Conservation (phyloP, 306 rosid species). For the Luffa acutangula region DNA sequence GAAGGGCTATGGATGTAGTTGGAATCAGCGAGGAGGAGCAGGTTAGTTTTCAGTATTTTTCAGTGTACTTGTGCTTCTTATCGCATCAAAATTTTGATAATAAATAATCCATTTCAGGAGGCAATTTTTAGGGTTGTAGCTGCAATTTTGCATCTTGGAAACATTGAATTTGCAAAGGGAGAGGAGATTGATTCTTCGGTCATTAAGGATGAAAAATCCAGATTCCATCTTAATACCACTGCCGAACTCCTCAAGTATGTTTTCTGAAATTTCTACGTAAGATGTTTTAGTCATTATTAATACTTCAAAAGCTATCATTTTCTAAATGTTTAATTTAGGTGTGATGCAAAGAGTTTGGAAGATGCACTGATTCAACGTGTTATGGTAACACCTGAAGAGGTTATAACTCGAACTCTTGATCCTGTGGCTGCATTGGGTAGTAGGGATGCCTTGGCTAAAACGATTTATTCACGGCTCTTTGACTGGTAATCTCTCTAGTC, state of each 20-base stretch:
- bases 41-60: constrained; percentile 32
- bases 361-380: constrained; percentile 95
- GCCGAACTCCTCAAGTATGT: constrained; percentile 88
- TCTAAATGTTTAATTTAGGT: constrained; percentile 29
- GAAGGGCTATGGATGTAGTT: constrained; percentile 99
- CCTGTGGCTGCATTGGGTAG: constrained; percentile 89
- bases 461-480: constrained; percentile 90
- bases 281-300: constrained; percentile 10
- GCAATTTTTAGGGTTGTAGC: constrained; percentile 96
- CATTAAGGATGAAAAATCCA: constrained; percentile 81
- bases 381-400: constrained; percentile 98
- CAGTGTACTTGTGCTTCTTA: not conserved
- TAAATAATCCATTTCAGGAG: constrained; percentile 44
- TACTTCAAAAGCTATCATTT: constrained; percentile 5
- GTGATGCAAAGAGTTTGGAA: constrained; percentile 95
- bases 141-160: constrained; percentile 94
- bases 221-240: constrained; percentile 79
- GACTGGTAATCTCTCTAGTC: constrained; percentile 64
- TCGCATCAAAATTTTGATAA: constrained; percentile 17
- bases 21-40: constrained; percentile 99
- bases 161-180: constrained; percentile 92
- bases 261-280: constrained; percentile 11
- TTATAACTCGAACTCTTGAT: constrained; percentile 98
- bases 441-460: constrained; percentile 96
- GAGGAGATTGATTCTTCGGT: constrained; percentile 92